A percentile compares a stretch with the other conserved stretches of the same genome.
These are phyloP conservation scores for Solanum sejunctum DNA, from an alignment of 257 asterid genomes.

Conservation along the genomic window DNA sequence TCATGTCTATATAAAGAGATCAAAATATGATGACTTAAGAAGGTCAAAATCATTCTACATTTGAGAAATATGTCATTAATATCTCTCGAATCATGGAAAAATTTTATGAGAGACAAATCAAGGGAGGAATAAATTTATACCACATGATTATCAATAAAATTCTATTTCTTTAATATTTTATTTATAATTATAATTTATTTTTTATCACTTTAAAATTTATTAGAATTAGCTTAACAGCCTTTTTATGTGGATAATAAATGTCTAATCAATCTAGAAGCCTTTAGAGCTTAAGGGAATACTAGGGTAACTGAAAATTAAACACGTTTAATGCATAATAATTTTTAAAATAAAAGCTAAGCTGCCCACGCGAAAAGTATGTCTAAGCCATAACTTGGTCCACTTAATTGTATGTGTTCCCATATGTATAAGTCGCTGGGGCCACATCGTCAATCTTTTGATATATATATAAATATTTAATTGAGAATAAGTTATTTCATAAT, in stretches of 20 bases:
- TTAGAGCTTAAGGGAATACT: background rate
- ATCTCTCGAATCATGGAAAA: too few relatives aligned
- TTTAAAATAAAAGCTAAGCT: background rate
- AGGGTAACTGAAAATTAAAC: background rate
- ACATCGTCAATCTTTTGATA: background rate
- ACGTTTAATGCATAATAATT: background rate
- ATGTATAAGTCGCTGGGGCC: background rate
- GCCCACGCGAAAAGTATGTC: background rate
- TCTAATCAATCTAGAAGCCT: background rate
- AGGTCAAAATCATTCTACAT: too few relatives aligned
- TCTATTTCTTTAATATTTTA: too few relatives aligned
- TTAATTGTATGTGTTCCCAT: background rate
- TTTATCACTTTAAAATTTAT: too few relatives aligned
- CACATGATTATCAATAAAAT: too few relatives aligned
- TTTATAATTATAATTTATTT: too few relatives aligned
- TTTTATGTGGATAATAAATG: background rate
- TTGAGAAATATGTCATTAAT: too few relatives aligned
- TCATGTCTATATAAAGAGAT: too few relatives aligned
- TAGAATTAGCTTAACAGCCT: background rate
- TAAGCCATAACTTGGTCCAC: background rate
- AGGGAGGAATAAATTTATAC: too few relatives aligned
- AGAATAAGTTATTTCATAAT: too few relatives aligned
- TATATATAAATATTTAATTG: rapidly evolving
- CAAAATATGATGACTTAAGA: too few relatives aligned
- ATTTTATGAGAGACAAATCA: too few relatives aligned